phyloP scores from a whole-genome alignment of 2,329 filamentous ascomycete genomes.

The Aspergillus sp. region DNA sequence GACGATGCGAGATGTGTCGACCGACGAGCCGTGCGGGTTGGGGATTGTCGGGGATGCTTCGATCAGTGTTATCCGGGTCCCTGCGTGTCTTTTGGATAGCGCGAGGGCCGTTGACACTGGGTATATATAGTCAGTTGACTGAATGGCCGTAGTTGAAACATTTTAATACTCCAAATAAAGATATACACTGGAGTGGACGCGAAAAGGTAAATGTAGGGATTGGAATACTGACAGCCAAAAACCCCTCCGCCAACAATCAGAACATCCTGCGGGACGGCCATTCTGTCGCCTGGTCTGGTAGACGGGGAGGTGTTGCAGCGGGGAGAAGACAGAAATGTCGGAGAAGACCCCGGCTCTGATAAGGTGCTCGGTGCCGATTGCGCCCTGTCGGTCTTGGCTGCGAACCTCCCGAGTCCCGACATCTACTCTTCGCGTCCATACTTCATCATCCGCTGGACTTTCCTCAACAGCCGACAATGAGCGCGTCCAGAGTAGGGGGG shows the following conservation, averaged over 20 bases:
- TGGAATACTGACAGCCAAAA: conserved; percentile 32
- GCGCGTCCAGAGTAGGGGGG: conserved; percentile 14
- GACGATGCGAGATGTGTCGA: conserved; percentile 54
- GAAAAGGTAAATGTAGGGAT: neutral
- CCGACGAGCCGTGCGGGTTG: conserved; percentile 49
- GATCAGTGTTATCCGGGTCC: conserved; percentile 48
- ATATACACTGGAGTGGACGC: neutral
- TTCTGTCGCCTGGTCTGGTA: too few species aligned
- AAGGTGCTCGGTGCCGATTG: too few species aligned
- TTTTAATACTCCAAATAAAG: too few species aligned
- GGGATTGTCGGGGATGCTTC: conserved; percentile 48
- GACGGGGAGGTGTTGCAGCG: too few species aligned
- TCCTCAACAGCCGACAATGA: too few species aligned
- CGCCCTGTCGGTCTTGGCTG: too few species aligned
- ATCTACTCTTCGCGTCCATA: too few species aligned
- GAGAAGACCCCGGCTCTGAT: too few species aligned
- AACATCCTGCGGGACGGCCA: conserved; percentile 27
- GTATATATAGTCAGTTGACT: conserved; percentile 2
- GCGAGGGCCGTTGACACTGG: conserved; percentile 58
- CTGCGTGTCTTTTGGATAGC: conserved; percentile 50
- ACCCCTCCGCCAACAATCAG: conserved; percentile 36
- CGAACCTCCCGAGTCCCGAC: too few species aligned
- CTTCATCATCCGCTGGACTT: too few species aligned
- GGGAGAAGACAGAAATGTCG: too few species aligned
- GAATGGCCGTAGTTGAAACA: too few species aligned